Conservation (phyloP, 192 early-diverging fungal genomes). For the Podila epigama region DNA sequence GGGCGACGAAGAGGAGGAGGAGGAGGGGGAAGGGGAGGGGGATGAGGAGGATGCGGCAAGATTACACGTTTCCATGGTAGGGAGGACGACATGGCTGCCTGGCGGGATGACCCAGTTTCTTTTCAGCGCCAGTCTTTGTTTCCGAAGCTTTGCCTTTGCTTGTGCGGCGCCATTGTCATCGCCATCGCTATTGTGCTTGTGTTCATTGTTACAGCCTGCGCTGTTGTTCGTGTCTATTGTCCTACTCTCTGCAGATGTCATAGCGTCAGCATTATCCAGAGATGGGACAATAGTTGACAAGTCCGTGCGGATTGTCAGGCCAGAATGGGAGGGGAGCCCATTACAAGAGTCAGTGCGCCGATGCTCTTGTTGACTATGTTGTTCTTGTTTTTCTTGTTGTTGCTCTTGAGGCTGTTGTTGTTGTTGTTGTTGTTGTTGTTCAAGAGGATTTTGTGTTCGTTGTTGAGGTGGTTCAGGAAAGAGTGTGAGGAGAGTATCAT, state of each 20-base stretch:
- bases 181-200: background rate
- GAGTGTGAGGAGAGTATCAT: conserved; percentile 14
- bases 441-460: background rate
- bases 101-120: conserved; percentile 7
- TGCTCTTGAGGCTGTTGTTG: too few species aligned
- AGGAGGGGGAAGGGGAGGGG: background rate
- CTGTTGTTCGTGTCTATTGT: too few species aligned
- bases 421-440: background rate
- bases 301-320: too few species aligned
- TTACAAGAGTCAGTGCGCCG: too few species aligned
- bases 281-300: too few species aligned
- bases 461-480: conserved; percentile 27
- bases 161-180: background rate
- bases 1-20: background rate
- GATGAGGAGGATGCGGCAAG: background rate
- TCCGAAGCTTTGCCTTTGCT: background rate
- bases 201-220: too few species aligned
- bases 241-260: too few species aligned
- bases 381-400: too few species aligned
- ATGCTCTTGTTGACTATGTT: too few species aligned
- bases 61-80: background rate
- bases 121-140: background rate
- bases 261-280: too few species aligned
- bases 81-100: background rate
- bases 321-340: too few species aligned